Evolutionary conservation across 2,329 filamentous ascomycete species (phyloP).

Genomic region (Cladophialophora chaetospira): DNA sequence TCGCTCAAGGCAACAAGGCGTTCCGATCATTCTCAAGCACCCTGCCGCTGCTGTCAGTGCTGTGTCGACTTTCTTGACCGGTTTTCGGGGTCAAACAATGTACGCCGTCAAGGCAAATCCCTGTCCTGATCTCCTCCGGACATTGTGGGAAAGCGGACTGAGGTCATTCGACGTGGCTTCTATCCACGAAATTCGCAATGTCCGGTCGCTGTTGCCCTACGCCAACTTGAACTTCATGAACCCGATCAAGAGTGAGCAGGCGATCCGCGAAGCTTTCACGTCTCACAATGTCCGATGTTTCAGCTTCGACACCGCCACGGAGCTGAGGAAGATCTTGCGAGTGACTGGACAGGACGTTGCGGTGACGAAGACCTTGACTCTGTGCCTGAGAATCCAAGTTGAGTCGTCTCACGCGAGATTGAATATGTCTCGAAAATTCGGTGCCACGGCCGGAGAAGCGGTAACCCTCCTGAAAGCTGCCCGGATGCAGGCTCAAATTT

Average conservation of each 20-base stretch:
- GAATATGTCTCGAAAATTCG: not conserved
- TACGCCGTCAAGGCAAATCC: slow-evolving; percentile 15
- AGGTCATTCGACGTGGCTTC: slow-evolving; percentile 4
- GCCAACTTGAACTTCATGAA: slow-evolving; percentile 10
- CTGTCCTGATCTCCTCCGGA: not conserved
- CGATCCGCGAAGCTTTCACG: slow-evolving; percentile 4
- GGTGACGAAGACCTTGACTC: not conserved
- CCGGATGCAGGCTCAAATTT: not conserved
- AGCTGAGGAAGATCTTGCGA: slow-evolving; percentile 6
- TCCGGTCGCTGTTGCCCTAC: not conserved
- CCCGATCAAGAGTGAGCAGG: slow-evolving; percentile 7
- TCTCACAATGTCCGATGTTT: not conserved
- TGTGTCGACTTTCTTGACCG: no score
- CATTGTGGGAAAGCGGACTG: not conserved
- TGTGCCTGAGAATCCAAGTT: slow-evolving; percentile 4
- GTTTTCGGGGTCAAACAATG: not conserved
- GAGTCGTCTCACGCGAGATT: not conserved
- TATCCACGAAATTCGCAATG: not conserved
- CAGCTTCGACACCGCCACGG: not conserved
- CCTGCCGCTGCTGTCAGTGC: no score
- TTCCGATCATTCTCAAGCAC: no score
- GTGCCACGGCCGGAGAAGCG: not conserved
- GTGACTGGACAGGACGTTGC: not conserved
- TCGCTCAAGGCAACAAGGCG: no score
- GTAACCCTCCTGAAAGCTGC: not conserved